Evolutionary conservation across 495 filamentous ascomycete genomes (phyloP), one percentile per base, ranked within the genome.

Genomic region (Neurospora sp.): DNA sequence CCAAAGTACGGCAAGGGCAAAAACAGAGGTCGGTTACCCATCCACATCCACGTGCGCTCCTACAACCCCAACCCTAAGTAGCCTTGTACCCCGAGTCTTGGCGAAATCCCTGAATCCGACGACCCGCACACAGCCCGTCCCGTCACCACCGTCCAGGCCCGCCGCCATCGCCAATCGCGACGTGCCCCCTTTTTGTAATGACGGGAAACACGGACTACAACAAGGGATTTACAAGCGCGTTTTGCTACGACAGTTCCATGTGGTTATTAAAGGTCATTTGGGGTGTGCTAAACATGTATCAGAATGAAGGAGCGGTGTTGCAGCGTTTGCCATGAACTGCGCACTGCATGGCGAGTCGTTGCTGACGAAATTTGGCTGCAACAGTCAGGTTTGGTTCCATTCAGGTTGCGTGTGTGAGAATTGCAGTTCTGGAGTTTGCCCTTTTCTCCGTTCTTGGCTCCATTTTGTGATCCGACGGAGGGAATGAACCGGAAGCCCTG

Each of bases 41-140:
- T 62, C 54, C 54, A 62, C 23, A 16, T 31, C 54, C 54, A 66
- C 27, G 54, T 74, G 46, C 44, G 35, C 71, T 44, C 18, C 11
- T 39, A 31, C 31, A 80, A 78, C 79, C 79, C 79, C 20, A 81
- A 80, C 79, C 79, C 78, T 69, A 76, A 73, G 77, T 78, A 78
- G 2, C 12, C n/a, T 2, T 5, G 78, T 80, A 78, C 72, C 39
- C 41, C 66, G 39, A 73, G 73, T 66, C 54, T 62, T 62, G 27
- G 27, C 54, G 27, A 14, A 37, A 66, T 66, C 54, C 54, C 54
- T 66, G 54, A 18, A 62, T 62, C 27, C 14, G 54, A 60, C 20
- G 49, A 66, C 23, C 54, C 54, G 54, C 54, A 27, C 49, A 60
- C 20, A 60, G 49, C 49, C 49, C 49, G 49, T 60, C 49, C 49